A percentile compares a stretch with the other conserved stretches of the same genome.
Evolutionary conservation across 1,284 basidiomycete species (phyloP).

Genomic region (Austroboletus novae-zelandiae): DNA sequence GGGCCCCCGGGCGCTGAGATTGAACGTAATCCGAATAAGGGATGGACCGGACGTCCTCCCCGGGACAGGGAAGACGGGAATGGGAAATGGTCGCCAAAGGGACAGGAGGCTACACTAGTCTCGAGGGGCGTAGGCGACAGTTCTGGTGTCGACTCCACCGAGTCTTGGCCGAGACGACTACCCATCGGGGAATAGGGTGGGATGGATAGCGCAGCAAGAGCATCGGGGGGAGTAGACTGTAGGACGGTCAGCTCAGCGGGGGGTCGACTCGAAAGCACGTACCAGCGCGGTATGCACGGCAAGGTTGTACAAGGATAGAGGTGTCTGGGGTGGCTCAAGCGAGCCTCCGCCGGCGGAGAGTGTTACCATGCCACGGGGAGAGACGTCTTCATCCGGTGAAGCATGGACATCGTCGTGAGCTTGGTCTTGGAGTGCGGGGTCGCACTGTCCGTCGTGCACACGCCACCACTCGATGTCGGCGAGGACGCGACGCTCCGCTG

Average conservation of each 20-base stretch:
- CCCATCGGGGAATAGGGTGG: slow-evolving; percentile 49
- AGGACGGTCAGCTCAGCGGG: slow-evolving; percentile 25
- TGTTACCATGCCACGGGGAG: slow-evolving; percentile 17
- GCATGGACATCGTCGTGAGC: slow-evolving; percentile 20
- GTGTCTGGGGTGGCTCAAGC: slow-evolving; percentile 17
- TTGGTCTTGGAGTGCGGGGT: slow-evolving; percentile 41
- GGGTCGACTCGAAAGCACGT: slow-evolving; percentile 3
- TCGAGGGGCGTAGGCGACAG: slow-evolving; percentile 42
- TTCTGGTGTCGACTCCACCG: slow-evolving; percentile 57
- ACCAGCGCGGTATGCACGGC: slow-evolving; percentile 26
- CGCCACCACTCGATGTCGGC: slow-evolving; percentile 85
- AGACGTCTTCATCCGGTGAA: slow-evolving; percentile 13
- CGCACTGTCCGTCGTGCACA: slow-evolving; percentile 66
- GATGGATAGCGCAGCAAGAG: slow-evolving; percentile 52
- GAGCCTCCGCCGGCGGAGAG: slow-evolving; percentile 24
- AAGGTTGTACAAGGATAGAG: slow-evolving; percentile 11
- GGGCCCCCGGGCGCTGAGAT: slow-evolving; percentile 31
- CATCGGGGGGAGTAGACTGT: slow-evolving; percentile 36
- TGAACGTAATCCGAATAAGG: slow-evolving; percentile 33
- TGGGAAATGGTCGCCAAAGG: slow-evolving; percentile 26
- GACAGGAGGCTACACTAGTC: slow-evolving; percentile 33
- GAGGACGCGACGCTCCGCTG: slow-evolving; percentile 61
- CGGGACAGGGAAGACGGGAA: slow-evolving; percentile 19
- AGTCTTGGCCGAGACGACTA: slow-evolving; percentile 41
- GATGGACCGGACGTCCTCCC: slow-evolving; percentile 15